phyloP scores from a whole-genome alignment of 805 yeast species.

The Hanseniaspora mollemarum region DNA sequence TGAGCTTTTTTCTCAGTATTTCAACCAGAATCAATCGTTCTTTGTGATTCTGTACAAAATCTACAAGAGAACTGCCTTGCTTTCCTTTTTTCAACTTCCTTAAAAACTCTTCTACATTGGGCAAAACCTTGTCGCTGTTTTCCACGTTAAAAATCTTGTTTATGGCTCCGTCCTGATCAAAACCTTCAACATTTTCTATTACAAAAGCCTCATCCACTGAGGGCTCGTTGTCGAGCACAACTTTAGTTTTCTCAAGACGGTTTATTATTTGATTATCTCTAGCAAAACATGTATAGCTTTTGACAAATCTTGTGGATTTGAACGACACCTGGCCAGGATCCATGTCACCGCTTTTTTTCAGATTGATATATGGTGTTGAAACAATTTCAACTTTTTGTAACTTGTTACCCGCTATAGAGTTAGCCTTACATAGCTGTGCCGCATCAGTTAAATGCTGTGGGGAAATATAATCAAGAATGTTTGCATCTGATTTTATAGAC shows the following conservation, averaged over 20 bases:
- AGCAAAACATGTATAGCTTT: constrained; percentile 41
- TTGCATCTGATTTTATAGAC: constrained; percentile 30
- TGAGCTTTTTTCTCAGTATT: constrained; percentile 19
- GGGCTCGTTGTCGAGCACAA: constrained; percentile 31
- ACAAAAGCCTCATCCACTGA: neutral
- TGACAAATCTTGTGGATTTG: constrained; percentile 45
- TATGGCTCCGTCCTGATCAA: neutral
- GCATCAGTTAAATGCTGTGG: constrained; percentile 42
- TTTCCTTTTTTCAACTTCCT: constrained; percentile 27
- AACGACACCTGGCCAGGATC: constrained; percentile 71
- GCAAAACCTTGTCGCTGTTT: neutral
- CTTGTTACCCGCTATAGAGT: constrained; percentile 67
- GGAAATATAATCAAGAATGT: constrained; percentile 40
- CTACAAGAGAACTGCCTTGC: constrained; percentile 23
- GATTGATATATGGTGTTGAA: constrained; percentile 63
- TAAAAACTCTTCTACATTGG: constrained; percentile 22
- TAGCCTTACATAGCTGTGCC: constrained; percentile 65
- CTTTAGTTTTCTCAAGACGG: constrained; percentile 51
- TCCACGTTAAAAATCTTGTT: neutral
- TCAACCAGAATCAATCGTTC: constrained; percentile 23
- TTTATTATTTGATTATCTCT: constrained; percentile 52
- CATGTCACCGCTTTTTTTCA: constrained; percentile 58
- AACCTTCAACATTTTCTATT: neutral
- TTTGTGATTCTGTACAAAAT: constrained; percentile 19
- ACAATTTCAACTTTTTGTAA: constrained; percentile 53